Evolutionary conservation across 1,284 basidiomycete genomes (phyloP).

Genomic region (Ganoderma multipileum): DNA sequence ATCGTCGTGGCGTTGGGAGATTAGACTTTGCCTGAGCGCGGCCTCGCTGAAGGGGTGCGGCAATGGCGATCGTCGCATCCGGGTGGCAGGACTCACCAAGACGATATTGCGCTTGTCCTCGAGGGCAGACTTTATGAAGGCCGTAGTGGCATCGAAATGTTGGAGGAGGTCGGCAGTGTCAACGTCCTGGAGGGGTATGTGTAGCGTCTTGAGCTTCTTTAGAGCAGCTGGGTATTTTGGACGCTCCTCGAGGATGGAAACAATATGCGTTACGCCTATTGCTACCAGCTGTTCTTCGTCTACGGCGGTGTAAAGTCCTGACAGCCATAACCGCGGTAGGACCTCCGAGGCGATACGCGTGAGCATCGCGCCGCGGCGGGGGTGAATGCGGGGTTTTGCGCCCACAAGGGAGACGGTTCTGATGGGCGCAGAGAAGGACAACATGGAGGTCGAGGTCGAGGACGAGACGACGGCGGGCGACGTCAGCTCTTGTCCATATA

Average conservation of each 20-base stretch:
- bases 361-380: slow-evolving; percentile 21
- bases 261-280: slow-evolving; percentile 48
- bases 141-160: slow-evolving; percentile 46
- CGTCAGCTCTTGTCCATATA: slow-evolving; percentile 9
- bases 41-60: not conserved
- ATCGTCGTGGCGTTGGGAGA: not conserved
- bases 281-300: slow-evolving; percentile 51
- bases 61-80: not conserved
- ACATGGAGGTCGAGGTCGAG: slow-evolving; percentile 26
- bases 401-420: slow-evolving; percentile 21
- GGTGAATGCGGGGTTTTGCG: slow-evolving; percentile 19
- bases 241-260: slow-evolving; percentile 45
- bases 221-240: slow-evolving; percentile 46
- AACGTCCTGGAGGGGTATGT: slow-evolving; percentile 43
- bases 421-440: slow-evolving; percentile 29
- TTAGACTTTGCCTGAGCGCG: slow-evolving; percentile 6
- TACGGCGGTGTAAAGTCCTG: slow-evolving; percentile 63
- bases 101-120: slow-evolving; percentile 56
- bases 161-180: slow-evolving; percentile 40
- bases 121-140: slow-evolving; percentile 49
- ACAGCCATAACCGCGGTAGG: slow-evolving; percentile 68
- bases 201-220: slow-evolving; percentile 39
- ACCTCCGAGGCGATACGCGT: slow-evolving; percentile 44
- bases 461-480: slow-evolving; percentile 4
- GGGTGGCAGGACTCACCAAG: slow-evolving; percentile 51